phyloP scores from a whole-genome alignment of 2,329 filamentous ascomycete species.

The Phyllosticta citriasiana region DNA sequence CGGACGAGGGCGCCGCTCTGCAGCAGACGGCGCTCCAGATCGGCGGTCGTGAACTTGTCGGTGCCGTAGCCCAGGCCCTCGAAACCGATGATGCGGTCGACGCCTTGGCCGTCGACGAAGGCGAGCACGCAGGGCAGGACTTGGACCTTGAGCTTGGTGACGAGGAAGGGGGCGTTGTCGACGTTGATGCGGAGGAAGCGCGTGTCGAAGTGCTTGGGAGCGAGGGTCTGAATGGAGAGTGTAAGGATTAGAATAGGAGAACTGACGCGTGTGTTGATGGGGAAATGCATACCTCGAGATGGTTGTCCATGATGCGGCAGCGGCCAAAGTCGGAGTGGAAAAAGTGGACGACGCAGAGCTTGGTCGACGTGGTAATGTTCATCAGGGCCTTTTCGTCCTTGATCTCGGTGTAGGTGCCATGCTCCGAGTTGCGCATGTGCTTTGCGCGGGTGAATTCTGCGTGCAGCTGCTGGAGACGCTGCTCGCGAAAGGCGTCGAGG shows the following conservation, averaged over 20 bases:
- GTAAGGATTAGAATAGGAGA: conserved; percentile 1
- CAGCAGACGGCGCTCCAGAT: conserved; percentile 44
- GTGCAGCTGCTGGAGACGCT: conserved; percentile 48
- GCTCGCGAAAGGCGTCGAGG: conserved; percentile 45
- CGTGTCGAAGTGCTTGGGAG: conserved; percentile 49
- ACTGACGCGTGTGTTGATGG: background rate
- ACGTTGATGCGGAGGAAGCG: conserved; percentile 49
- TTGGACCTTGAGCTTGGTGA: conserved; percentile 47
- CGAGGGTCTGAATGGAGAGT: conserved; percentile 31
- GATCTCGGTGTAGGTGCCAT: conserved; percentile 46
- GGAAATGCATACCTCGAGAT: conserved; percentile 34
- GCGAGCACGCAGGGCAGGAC: conserved; percentile 50
- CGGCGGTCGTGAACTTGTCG: conserved; percentile 45
- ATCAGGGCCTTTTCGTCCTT: conserved; percentile 49
- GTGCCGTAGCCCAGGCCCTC: conserved; percentile 45
- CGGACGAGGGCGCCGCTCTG: conserved; percentile 42
- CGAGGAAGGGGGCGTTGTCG: conserved; percentile 50
- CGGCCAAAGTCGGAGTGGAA: conserved; percentile 54
- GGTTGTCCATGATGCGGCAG: conserved; percentile 52
- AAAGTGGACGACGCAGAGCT: conserved; percentile 52
- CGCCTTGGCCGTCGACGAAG: conserved; percentile 45
- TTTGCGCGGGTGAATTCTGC: conserved; percentile 45
- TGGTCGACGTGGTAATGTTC: conserved; percentile 49
- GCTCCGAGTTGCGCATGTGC: conserved; percentile 39
- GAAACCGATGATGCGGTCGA: conserved; percentile 49